A percentile compares a stretch with the other conserved stretches of the same genome.
These are phyloP conservation scores for Vaccinium vitisidaea DNA, from an alignment of 148 eudicot genomes.

Conservation along the genomic window DNA sequence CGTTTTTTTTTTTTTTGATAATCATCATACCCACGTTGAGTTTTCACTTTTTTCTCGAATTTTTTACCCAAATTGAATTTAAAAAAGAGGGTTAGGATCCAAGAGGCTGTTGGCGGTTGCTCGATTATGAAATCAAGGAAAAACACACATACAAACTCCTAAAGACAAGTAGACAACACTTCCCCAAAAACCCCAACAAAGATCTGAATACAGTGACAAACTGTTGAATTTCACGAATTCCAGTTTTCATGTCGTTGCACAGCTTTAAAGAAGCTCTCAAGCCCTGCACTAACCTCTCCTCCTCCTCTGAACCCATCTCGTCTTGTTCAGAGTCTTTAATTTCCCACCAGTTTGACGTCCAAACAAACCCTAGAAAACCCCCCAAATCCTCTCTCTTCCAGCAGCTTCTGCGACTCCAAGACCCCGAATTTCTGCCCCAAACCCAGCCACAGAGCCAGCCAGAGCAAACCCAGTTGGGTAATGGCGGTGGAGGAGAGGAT, in stretches of 20 bases:
- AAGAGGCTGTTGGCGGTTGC: no score
- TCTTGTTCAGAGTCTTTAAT: constrained; percentile 25
- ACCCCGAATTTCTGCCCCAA: constrained; percentile 34
- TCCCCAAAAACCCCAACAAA: neutral
- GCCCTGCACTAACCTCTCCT: constrained; percentile 38
- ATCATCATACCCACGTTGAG: no score
- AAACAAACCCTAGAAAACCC: constrained; percentile 52
- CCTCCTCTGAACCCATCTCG: constrained; percentile 23
- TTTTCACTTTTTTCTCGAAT: no score
- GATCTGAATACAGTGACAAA: neutral
- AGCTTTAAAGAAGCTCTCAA: constrained; percentile 54
- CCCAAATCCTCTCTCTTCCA: constrained; percentile 68
- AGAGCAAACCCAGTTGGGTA: constrained; percentile 13
- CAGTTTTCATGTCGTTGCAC: constrained; percentile 43
- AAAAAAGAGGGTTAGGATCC: no score
- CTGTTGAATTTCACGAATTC: neutral
- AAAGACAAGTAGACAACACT: neutral
- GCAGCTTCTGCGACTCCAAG: constrained; percentile 60
- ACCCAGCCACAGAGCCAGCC: constrained; percentile 18
- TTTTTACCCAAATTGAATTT: no score
- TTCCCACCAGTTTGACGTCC: constrained; percentile 20
- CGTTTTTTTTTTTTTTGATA: no score
- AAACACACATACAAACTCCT: no score
- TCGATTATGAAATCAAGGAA: no score
- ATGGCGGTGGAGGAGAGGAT: constrained; percentile 16